Conservation (phyloP, 768 basidiomycete genomes). For the Suillus hirtellus region DNA sequence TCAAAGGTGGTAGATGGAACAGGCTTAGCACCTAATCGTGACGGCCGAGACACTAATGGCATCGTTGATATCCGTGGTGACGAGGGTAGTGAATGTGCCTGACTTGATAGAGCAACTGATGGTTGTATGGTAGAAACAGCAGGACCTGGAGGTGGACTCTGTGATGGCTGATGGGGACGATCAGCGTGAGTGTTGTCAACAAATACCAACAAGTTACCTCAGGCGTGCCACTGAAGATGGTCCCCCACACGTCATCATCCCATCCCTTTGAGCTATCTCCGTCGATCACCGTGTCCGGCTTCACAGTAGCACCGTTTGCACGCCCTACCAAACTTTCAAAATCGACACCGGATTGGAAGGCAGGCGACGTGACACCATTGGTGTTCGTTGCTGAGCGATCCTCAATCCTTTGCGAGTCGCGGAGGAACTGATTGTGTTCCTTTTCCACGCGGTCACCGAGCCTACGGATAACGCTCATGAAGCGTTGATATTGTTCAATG, state of each 20-base stretch:
- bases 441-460: slow-evolving; percentile 85
- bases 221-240: slow-evolving; percentile 55
- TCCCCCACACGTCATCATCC: slow-evolving; percentile 89
- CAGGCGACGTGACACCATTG: slow-evolving; percentile 40
- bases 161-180: slow-evolving; percentile 4
- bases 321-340: slow-evolving; percentile 87
- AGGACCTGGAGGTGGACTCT: slow-evolving; percentile 27
- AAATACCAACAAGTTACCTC: slow-evolving; percentile 24
- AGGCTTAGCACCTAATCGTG: slow-evolving; percentile 42
- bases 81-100: slow-evolving; percentile 40
- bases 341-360: slow-evolving; percentile 59
- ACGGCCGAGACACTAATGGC: slow-evolving; percentile 32
- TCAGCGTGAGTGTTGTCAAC: slow-evolving; percentile 1
- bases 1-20: slow-evolving; percentile 38
- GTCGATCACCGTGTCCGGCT: slow-evolving; percentile 43
- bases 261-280: slow-evolving; percentile 43
- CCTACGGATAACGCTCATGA: slow-evolving; percentile 83
- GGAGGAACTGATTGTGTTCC: slow-evolving; percentile 90
- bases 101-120: slow-evolving; percentile 9
- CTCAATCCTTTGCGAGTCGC: slow-evolving; percentile 89
- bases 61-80: slow-evolving; percentile 38
- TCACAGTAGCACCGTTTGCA: slow-evolving; percentile 43
- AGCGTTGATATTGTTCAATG: slow-evolving; percentile 85
- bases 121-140: slow-evolving; percentile 9
- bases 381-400: slow-evolving; percentile 60